Percentiles rank a stretch among this genome's conserved stretches.
phyloP scores from a whole-genome alignment of 192 early-diverging fungal species.

The Gigaspora rosea region DNA sequence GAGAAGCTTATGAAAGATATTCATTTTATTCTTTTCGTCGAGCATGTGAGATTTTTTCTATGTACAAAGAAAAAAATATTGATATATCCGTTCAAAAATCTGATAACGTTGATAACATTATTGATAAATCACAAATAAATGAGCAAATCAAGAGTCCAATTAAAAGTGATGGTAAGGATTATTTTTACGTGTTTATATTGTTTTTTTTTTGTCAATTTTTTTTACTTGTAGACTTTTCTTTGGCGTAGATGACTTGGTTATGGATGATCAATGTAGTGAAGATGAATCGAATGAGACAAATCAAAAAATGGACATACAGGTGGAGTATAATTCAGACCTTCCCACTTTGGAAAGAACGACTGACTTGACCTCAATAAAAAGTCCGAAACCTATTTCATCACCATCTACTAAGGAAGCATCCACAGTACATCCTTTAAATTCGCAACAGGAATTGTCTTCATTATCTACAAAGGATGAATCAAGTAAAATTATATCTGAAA shows the following conservation, averaged over 20 bases:
- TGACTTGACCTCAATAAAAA: too few species aligned
- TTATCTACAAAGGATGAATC: not conserved
- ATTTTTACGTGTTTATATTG: not conserved
- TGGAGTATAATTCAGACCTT: too few species aligned
- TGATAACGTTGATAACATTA: not conserved
- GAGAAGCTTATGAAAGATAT: not conserved
- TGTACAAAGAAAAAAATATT: not conserved
- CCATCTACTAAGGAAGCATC: too few species aligned
- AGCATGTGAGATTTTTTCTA: not conserved
- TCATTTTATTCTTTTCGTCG: not conserved
- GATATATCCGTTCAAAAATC: not conserved
- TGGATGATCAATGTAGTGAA: slow-evolving; percentile 14
- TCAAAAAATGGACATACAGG: not conserved
- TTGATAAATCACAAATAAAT: not conserved
- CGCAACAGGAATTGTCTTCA: too few species aligned
- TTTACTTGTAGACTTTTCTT: not conserved
- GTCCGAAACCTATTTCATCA: too few species aligned
- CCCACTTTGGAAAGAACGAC: too few species aligned
- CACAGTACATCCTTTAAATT: too few species aligned
- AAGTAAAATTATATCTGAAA: not conserved
- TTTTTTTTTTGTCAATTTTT: not conserved
- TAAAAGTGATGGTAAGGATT: too few species aligned
- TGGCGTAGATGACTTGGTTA: not conserved
- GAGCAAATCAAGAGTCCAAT: too few species aligned
- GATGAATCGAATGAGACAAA: not conserved